phyloP scores from a whole-genome alignment of 1,284 basidiomycete species.

The Meripilus lineatus region DNA sequence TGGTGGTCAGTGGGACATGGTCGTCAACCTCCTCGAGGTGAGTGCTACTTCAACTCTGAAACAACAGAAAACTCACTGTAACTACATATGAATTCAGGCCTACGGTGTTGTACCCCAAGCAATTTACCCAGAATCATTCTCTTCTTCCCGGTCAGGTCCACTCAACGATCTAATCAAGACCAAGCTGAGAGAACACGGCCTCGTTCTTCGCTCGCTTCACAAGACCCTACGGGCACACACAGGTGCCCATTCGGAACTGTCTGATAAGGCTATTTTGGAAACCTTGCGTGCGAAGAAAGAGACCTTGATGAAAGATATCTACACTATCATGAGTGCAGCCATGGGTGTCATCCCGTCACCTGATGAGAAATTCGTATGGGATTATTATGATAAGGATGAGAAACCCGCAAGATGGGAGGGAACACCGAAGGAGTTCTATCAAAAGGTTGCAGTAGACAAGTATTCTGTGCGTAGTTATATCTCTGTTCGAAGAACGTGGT shows the following conservation, averaged over 20 bases:
- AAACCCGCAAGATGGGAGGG: no score
- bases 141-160: slow-evolving; percentile 70
- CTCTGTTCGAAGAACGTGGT: no score
- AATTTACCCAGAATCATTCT: slow-evolving; percentile 85
- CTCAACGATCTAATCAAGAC: slow-evolving; percentile 81
- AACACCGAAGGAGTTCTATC: slow-evolving; percentile 79
- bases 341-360: slow-evolving; percentile 81
- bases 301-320: slow-evolving; percentile 79
- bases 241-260: slow-evolving; percentile 22
- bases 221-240: slow-evolving; percentile 43
- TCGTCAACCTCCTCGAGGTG: slow-evolving; percentile 77
- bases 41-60: not conserved
- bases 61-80: not conserved
- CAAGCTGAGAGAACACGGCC: slow-evolving; percentile 87
- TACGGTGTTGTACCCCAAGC: slow-evolving; percentile 84
- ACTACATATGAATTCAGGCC: slow-evolving; percentile 41
- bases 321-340: slow-evolving; percentile 82
- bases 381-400: slow-evolving; percentile 80
- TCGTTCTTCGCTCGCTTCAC: slow-evolving; percentile 73
- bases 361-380: slow-evolving; percentile 76
- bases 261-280: slow-evolving; percentile 40
- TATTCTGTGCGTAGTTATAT: no score
- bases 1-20: slow-evolving; percentile 96
- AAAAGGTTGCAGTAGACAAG: slow-evolving; percentile 32
- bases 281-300: slow-evolving; percentile 78